Evolutionary conservation across 768 basidiomycete species (phyloP).

Genomic region (Podaxis rugospora): DNA sequence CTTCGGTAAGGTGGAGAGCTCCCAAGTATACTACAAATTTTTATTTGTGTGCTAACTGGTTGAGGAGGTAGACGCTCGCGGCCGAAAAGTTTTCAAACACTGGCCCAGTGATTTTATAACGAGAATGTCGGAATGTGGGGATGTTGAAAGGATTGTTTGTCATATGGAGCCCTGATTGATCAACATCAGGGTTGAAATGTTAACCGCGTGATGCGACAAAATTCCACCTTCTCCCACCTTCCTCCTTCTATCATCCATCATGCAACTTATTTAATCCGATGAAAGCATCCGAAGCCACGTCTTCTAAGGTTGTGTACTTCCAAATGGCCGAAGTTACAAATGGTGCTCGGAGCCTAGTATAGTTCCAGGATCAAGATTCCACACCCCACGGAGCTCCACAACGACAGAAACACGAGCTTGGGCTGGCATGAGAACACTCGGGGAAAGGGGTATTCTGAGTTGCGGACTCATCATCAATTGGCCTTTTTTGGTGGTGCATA

Average conservation of each 20-base stretch:
- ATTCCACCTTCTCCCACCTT: no score
- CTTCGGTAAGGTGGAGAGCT: no score
- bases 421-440: background rate
- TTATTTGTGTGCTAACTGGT: background rate
- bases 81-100: no score
- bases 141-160: no score
- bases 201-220: no score
- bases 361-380: background rate
- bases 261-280: no score
- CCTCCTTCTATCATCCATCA: no score
- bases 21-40: no score
- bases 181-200: no score
- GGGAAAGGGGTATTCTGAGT: background rate
- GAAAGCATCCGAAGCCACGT: background rate
- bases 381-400: constrained; percentile 14
- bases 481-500: background rate
- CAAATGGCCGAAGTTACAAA: background rate
- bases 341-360: background rate
- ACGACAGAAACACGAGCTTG: constrained; percentile 10
- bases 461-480: background rate
- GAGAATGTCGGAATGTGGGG: no score
- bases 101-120: background rate
- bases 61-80: background rate
- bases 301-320: no score
- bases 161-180: no score